Percentiles rank a stretch among this genome's conserved stretches.
phyloP scores from a whole-genome alignment of 306 rosid genomes.

The Glycine latifolia region DNA sequence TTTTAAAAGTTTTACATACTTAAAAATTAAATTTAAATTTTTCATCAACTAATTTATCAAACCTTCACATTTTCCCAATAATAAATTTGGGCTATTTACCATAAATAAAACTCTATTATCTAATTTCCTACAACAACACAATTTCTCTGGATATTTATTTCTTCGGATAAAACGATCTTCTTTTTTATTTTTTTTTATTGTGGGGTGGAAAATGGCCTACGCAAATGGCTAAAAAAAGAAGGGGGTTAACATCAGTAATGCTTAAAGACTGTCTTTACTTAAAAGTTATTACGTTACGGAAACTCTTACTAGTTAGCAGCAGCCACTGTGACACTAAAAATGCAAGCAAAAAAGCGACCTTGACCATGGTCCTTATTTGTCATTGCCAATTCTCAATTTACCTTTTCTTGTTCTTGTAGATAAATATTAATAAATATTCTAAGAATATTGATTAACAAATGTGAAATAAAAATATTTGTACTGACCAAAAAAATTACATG shows the following conservation, averaged over 20 bases:
- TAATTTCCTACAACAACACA: background rate
- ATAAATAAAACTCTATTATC: too few relatives aligned
- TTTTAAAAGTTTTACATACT: too few relatives aligned
- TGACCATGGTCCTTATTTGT: slow-evolving; percentile 32
- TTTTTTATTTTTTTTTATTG: background rate
- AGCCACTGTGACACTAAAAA: slow-evolving; percentile 21
- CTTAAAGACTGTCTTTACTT: slow-evolving; percentile 4
- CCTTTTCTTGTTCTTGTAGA: too few relatives aligned
- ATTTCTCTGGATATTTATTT: background rate
- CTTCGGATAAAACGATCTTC: background rate
- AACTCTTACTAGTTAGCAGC: slow-evolving; percentile 23
- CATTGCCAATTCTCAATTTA: background rate
- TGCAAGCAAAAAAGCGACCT: slow-evolving; percentile 1
- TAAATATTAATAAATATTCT: too few relatives aligned
- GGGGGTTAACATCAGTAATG: slow-evolving; percentile 22
- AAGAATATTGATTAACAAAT: too few relatives aligned
- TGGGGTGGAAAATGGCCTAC: slow-evolving; percentile 1
- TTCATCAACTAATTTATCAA: too few relatives aligned
- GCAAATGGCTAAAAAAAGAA: background rate
- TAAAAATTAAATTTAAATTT: too few relatives aligned
- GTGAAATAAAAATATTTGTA: too few relatives aligned
- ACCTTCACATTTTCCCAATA: too few relatives aligned
- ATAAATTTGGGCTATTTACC: too few relatives aligned
- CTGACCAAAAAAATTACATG: too few relatives aligned
- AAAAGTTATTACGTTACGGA: background rate